Evolutionary conservation across 1,284 basidiomycete species (phyloP).

Genomic region (Ustilago curta): DNA sequence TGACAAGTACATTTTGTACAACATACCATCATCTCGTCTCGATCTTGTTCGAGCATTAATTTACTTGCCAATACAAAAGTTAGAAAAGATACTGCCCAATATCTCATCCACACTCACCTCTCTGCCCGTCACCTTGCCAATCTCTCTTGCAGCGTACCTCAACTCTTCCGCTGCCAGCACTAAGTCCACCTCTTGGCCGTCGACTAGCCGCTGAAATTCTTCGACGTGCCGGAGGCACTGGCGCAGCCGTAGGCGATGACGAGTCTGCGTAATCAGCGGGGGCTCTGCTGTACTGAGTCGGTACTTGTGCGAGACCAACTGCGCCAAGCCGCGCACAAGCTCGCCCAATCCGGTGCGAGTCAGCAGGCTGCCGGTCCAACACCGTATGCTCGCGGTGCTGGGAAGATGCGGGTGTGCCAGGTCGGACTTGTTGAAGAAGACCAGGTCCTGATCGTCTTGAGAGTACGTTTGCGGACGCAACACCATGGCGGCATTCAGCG

Average conservation of each 20-base stretch:
- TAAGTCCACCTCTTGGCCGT: constrained; percentile 74
- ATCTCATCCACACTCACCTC: constrained; percentile 81
- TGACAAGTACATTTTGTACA: background rate
- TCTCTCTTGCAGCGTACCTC: constrained; percentile 81
- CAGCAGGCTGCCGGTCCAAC: constrained; percentile 77
- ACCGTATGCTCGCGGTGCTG: background rate
- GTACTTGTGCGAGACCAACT: constrained; percentile 74
- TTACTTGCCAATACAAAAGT: constrained; percentile 69
- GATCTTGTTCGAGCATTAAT: background rate
- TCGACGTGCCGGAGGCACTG: constrained; percentile 77
- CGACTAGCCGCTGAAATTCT: constrained; percentile 34
- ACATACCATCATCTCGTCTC: background rate
- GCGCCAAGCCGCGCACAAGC: constrained; percentile 76
- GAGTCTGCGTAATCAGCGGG: constrained; percentile 81
- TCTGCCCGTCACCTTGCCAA: constrained; percentile 81
- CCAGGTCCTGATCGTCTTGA: constrained; percentile 66
- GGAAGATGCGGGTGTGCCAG: constrained; percentile 32
- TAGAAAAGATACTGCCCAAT: constrained; percentile 81
- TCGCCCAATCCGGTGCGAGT: constrained; percentile 74
- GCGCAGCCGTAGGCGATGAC: constrained; percentile 80
- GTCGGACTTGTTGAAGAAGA: constrained; percentile 82
- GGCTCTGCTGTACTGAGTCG: constrained; percentile 66
- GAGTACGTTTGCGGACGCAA: constrained; percentile 73
- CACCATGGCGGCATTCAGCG: constrained; percentile 58
- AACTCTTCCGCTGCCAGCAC: constrained; percentile 86